These are phyloP conservation scores for Apophysomyces trapeziformis DNA, from an alignment of 371 early-diverging fungal species.

Conservation along the genomic window DNA sequence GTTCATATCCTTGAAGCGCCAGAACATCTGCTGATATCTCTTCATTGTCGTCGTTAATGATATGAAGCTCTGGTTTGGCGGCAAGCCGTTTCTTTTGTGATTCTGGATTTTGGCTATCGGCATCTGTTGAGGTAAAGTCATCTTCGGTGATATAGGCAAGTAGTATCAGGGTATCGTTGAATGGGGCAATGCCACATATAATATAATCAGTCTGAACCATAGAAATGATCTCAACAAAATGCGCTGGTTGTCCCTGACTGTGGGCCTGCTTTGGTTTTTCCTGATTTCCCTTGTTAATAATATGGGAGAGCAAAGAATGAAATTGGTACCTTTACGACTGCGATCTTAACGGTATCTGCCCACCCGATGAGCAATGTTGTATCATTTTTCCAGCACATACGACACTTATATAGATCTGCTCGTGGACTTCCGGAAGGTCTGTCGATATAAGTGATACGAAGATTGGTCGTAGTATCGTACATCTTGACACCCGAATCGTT, in stretches of 20 bases:
- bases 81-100: conserved; percentile 46
- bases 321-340: conserved; percentile 63
- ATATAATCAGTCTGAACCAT: conserved; percentile 89
- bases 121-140: conserved; percentile 32
- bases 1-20: conserved; percentile 79
- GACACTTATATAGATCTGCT: conserved; percentile 86
- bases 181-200: conserved; percentile 87
- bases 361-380: conserved; percentile 85
- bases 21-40: conserved; percentile 88
- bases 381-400: conserved; percentile 86
- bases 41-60: conserved; percentile 80
- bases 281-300: conserved; percentile 17
- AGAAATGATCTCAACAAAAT: conserved; percentile 79
- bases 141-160: conserved; percentile 70
- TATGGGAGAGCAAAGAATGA: background rate
- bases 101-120: conserved; percentile 28
- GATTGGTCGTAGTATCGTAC: conserved; percentile 72
- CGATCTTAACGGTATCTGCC: conserved; percentile 91
- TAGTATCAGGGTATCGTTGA: conserved; percentile 74
- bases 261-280: conserved; percentile 50
- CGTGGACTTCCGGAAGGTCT: conserved; percentile 81
- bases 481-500: conserved; percentile 89
- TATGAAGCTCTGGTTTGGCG: conserved; percentile 85
- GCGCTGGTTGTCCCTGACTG: conserved; percentile 54
- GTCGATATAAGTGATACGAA: conserved; percentile 84